These are phyloP conservation scores for Cyclotella kingstonii DNA, from an alignment of 108 stramenopile genomes.

Conservation along the genomic window DNA sequence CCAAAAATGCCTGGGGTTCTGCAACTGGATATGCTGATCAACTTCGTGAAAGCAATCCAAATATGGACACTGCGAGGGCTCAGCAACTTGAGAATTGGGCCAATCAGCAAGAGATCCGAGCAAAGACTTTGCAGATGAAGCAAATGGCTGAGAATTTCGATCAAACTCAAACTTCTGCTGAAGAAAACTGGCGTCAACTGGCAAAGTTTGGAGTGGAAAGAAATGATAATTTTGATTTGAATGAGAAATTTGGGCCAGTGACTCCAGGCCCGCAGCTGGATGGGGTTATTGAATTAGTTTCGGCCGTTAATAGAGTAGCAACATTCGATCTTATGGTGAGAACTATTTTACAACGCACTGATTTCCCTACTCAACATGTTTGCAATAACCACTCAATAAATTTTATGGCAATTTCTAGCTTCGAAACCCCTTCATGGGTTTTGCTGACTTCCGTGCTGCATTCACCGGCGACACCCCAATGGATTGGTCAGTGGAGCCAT, in stretches of 20 bases:
- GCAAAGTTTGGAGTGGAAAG: conserved; percentile 81
- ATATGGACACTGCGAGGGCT: conserved; percentile 69
- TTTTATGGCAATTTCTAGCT: conserved; percentile 26
- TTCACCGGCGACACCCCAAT: conserved; percentile 61
- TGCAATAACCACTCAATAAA: too few relatives aligned
- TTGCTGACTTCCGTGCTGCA: conserved; percentile 85
- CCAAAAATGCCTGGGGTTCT: conserved; percentile 84
- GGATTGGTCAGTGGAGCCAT: conserved; percentile 67
- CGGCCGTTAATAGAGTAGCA: conserved; percentile 49
- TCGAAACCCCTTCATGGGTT: conserved; percentile 85
- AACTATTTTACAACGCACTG: too few relatives aligned
- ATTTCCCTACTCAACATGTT: too few relatives aligned
- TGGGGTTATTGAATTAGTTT: conserved; percentile 57
- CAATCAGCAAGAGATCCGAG: conserved; percentile 82
- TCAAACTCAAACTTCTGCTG: conserved; percentile 16
- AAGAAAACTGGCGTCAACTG: conserved; percentile 78
- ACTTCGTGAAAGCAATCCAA: conserved; percentile 42
- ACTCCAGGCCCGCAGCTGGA: conserved; percentile 50
- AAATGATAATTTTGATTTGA: conserved; percentile 76
- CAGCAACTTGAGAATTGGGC: conserved; percentile 88
- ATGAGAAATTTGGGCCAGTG: conserved; percentile 73
- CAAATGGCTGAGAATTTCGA: conserved; percentile 72
- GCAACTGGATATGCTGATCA: conserved; percentile 73
- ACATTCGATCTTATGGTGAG: conserved; percentile 54
- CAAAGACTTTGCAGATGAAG: conserved; percentile 45